Evolutionary conservation across 1,284 basidiomycete species (phyloP).

Genomic region (Tylopilus sp.): DNA sequence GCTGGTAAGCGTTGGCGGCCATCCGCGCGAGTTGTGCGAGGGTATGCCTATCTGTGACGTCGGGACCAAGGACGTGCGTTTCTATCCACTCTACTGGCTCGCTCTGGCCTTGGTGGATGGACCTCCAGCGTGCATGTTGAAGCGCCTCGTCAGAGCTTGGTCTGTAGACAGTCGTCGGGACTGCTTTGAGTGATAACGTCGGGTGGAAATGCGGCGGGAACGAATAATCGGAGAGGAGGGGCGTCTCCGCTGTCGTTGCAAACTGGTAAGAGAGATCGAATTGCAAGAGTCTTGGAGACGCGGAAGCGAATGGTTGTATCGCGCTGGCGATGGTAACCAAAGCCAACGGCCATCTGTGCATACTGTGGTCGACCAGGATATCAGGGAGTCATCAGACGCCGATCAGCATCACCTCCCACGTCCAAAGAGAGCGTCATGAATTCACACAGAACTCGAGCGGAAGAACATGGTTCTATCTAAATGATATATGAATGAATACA

Average conservation of each 20-base stretch:
- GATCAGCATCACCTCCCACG: neutral
- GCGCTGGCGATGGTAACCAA: slow-evolving; percentile 2
- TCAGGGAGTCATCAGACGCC: neutral
- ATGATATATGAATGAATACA: slow-evolving; percentile 2
- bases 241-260: neutral
- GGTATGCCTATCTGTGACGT: slow-evolving; percentile 80
- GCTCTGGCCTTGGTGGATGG: slow-evolving; percentile 48
- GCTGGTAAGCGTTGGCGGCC: slow-evolving; percentile 86
- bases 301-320: neutral
- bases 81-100: slow-evolving; percentile 59
- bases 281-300: slow-evolving; percentile 14
- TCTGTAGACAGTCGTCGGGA: slow-evolving; percentile 58
- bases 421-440: neutral
- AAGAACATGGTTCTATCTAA: neutral
- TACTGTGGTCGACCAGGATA: neutral
- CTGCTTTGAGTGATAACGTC: slow-evolving; percentile 44
- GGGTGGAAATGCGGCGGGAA: slow-evolving; percentile 12
- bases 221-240: slow-evolving; percentile 5
- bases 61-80: slow-evolving; percentile 57
- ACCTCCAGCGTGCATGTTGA: slow-evolving; percentile 52
- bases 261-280: slow-evolving; percentile 28
- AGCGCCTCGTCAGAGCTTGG: slow-evolving; percentile 54
- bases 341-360: slow-evolving; percentile 8
- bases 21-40: slow-evolving; percentile 86
- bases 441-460: slow-evolving; percentile 10